These are phyloP conservation scores for Nakaseomyces nivariensis DNA, from an alignment of 1,139 yeast genomes.

Conservation along the genomic window DNA sequence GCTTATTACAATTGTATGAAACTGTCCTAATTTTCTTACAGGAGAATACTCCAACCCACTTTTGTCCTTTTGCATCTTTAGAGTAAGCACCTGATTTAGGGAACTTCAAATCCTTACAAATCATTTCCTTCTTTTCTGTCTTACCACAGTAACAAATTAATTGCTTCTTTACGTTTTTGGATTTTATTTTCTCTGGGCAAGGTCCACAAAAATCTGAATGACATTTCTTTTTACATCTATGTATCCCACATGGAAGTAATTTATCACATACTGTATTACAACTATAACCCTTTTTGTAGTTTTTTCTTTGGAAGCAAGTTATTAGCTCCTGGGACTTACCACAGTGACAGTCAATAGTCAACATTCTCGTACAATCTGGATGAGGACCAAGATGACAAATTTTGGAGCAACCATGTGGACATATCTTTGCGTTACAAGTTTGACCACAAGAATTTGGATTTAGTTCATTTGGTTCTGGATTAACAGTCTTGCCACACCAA, in stretches of 20 bases:
- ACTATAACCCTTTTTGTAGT: constrained; percentile 46
- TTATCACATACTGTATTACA: constrained; percentile 57
- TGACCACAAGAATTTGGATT: constrained; percentile 88
- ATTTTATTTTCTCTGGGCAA: constrained; percentile 38
- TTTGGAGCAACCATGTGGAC: constrained; percentile 68
- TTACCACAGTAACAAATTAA: constrained; percentile 68
- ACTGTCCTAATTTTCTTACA: constrained; percentile 47
- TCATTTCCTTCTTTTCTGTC: constrained; percentile 34
- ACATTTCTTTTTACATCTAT: constrained; percentile 47
- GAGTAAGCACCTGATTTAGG: constrained; percentile 15
- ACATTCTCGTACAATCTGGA: constrained; percentile 70
- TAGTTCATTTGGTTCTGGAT: constrained; percentile 52
- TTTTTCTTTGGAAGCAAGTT: constrained; percentile 65
- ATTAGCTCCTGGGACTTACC: constrained; percentile 60
- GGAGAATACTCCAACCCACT: constrained; percentile 54
- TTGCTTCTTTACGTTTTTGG: constrained; percentile 8
- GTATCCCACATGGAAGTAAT: constrained; percentile 61
- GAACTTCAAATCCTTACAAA: constrained; percentile 41
- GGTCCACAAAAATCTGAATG: constrained; percentile 77
- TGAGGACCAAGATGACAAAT: constrained; percentile 90
- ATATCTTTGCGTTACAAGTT: constrained; percentile 46
- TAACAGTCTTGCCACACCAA: constrained; percentile 78
- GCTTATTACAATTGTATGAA: constrained; percentile 57
- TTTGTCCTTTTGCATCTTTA: constrained; percentile 19
- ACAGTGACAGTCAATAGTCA: constrained; percentile 63